Evolutionary conservation across 495 filamentous ascomycete species (phyloP).

Genomic region (Penicillium turbatum): DNA sequence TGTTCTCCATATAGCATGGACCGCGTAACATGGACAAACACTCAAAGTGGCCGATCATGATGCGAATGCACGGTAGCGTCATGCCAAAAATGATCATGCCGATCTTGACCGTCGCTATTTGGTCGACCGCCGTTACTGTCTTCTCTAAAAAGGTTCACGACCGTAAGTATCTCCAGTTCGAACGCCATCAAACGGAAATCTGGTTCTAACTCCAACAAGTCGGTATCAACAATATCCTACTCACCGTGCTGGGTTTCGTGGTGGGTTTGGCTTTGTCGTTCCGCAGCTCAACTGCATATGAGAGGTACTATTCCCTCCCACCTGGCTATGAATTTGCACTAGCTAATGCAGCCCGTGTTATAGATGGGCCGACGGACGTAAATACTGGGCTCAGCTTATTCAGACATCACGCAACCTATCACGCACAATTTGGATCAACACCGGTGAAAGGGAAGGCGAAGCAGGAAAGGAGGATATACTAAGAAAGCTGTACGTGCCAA

Average conservation of each 20-base stretch:
- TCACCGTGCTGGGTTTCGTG: slow-evolving; percentile 87
- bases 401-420: slow-evolving; percentile 69
- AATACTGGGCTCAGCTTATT: slow-evolving; percentile 72
- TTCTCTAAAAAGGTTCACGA: slow-evolving; percentile 51
- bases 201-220: slow-evolving; percentile 20
- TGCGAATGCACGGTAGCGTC: slow-evolving; percentile 78
- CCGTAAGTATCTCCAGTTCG: slow-evolving; percentile 40
- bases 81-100: slow-evolving; percentile 77
- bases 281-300: slow-evolving; percentile 80
- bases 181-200: not conserved
- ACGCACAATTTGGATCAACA: slow-evolving; percentile 75
- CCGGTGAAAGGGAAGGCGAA: slow-evolving; percentile 59
- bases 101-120: slow-evolving; percentile 58
- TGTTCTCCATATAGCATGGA: slow-evolving; percentile 32
- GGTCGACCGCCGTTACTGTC: slow-evolving; percentile 65
- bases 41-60: slow-evolving; percentile 76
- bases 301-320: slow-evolving; percentile 43
- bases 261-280: slow-evolving; percentile 80
- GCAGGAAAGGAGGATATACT: slow-evolving; percentile 64
- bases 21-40: slow-evolving; percentile 70
- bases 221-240: slow-evolving; percentile 62
- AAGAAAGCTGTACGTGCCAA: slow-evolving; percentile 54
- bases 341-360: not conserved
- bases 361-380: slow-evolving; percentile 66
- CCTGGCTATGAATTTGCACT: not conserved